Conservation (phyloP, 495 filamentous ascomycete species). For the Neurospora sp. region DNA sequence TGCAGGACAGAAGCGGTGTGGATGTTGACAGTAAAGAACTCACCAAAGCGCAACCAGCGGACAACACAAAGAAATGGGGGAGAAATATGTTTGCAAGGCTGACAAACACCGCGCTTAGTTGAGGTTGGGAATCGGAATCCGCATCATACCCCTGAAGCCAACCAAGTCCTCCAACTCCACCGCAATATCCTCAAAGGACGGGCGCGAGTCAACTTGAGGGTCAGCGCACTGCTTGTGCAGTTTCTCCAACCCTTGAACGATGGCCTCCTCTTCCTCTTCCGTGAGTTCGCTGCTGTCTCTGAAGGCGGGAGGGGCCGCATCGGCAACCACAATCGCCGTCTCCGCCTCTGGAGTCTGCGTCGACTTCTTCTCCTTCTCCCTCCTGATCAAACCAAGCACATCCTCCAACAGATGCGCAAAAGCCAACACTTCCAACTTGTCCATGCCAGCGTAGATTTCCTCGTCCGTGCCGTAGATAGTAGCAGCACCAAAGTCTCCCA, state of each 20-base stretch:
- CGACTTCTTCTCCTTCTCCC: slow-evolving; percentile 1
- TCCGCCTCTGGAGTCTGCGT: not conserved
- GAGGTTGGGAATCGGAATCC: slow-evolving; percentile 12
- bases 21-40: not conserved
- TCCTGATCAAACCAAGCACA: slow-evolving; percentile 16
- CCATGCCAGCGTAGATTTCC: slow-evolving; percentile 11
- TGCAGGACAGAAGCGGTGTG: not conserved
- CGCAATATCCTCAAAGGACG: slow-evolving; percentile 18
- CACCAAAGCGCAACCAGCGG: not conserved
- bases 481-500: slow-evolving; percentile 36
- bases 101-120: not conserved
- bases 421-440: slow-evolving; percentile 36
- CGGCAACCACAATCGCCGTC: not conserved
- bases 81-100: not conserved
- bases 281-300: not conserved
- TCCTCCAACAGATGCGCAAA: slow-evolving; percentile 37
- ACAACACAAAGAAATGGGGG: not conserved
- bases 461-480: slow-evolving; percentile 27
- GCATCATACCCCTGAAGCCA: slow-evolving; percentile 25
- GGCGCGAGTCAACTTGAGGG: slow-evolving; percentile 5
- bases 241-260: slow-evolving; percentile 9
- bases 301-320: not conserved
- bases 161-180: slow-evolving; percentile 20
- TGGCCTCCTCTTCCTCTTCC: not conserved
- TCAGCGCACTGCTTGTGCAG: slow-evolving; percentile 11